Base-by-base conservation (phyloP, 768 basidiomycete genomes). In the Hygrocybe punicea region DNA sequence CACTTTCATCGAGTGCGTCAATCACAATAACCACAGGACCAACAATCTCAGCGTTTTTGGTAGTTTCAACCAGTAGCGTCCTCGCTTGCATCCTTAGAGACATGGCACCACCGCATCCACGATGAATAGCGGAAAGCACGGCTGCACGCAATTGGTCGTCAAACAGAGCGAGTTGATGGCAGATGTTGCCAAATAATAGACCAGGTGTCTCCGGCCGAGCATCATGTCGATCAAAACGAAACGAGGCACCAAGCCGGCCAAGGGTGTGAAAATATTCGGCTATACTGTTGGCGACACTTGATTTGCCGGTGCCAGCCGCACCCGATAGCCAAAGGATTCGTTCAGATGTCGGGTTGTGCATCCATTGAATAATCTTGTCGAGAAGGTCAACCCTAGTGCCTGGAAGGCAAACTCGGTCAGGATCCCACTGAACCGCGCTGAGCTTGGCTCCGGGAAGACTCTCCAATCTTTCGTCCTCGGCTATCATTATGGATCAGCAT, bases 341-440 rank as follows among this genome's bases (percentile, higher is more conserved):
- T 40, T 25, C 58, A 53, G 45, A 50, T 35, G 54, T 61, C 52
- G 37, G 55, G 6, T 58, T 40, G 50, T 58, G 55, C 7, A 60
- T 52, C 67, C 67, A 68, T 17, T 40, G 35, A 10, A 51, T 50
- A 34, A 68, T 66, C 7, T 60, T 53, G 14, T 66, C 60, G 10
- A 66, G 14, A 11, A 67, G 34, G 11, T 29, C 14, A 16, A 19
- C 34, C 33, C 51, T 55, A 25, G 63, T 57, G 8, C 58, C 58
- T 14, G 52, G 58, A 17, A 60, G 23, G 29, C 54, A 60, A n/a
- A 40, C 45, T 45, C 44, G 49, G 23, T 44, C 39, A 0, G 56
- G 47, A 23, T 61, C 55, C 58, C 62, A 60, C 21, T 36, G 50
- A 10, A 36, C 50, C 4, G 4, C 50, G n/a, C n/a, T 48, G 19